Evolutionary conservation across 768 basidiomycete genomes (phyloP).

Genomic region (Leccinum subtestaceum): DNA sequence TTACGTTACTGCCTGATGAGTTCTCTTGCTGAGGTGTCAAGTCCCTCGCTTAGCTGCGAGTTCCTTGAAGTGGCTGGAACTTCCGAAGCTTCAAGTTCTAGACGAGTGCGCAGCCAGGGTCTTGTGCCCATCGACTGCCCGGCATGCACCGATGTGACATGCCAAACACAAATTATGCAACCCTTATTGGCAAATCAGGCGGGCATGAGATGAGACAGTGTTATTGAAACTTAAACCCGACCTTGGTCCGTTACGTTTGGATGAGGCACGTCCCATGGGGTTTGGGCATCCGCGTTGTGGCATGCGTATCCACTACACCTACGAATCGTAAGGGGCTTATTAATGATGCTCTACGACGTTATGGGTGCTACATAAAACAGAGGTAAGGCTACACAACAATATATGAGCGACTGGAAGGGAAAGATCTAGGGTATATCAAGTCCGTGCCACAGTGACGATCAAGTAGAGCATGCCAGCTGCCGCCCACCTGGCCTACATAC

Average conservation of each 20-base stretch:
- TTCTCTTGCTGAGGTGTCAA: not conserved
- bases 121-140: not conserved
- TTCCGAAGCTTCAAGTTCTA: not conserved
- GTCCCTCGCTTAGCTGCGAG: not conserved
- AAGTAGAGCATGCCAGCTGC: not conserved
- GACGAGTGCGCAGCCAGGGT: not conserved
- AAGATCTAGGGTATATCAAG: not conserved
- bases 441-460: not conserved
- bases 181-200: not conserved
- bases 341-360: not conserved
- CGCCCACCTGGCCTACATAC: not conserved
- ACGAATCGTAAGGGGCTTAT: not conserved
- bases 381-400: not conserved
- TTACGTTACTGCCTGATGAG: not conserved
- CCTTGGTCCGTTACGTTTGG: not conserved
- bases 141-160: not conserved
- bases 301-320: not conserved
- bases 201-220: not conserved
- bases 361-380: not conserved
- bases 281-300: not conserved
- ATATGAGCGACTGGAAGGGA: not conserved
- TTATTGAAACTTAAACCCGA: not conserved
- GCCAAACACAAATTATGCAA: not conserved
- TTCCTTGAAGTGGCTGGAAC: too few species aligned
- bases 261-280: not conserved